Base-by-base conservation (phyloP, 1,284 basidiomycete species). In the Boletus hoseneyae region DNA sequence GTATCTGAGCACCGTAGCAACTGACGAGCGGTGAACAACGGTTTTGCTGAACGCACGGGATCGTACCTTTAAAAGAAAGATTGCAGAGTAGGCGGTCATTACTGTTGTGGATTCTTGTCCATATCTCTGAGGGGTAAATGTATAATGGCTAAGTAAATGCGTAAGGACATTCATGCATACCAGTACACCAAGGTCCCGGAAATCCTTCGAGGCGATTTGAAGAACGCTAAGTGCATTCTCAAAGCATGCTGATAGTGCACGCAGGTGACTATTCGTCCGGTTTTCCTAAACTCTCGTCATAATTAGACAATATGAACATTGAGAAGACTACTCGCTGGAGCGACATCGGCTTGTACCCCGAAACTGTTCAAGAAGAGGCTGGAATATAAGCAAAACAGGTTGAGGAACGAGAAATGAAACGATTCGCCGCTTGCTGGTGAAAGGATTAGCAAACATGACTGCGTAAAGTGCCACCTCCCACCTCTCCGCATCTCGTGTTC, bases 41-140 rank as follows among this genome's bases (percentile, higher is more conserved):
- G 39, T 32, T 36, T 43, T 12, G 33, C 19, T 37, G 21, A 37
- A 30, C 15, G 11, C 30, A 51, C 29, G 50, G 32, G 29, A 47
- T 60, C 70, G 38, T 63, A 87, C 88, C 74, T 77, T 84, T 49
- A 91, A 69, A 48, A 91, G 68, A 63, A 88, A 84, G 35, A 91
- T 82, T 18, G 88, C 87, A 49, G 84, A 81, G 61, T 91, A 91
- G 15, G 87, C 89, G 13, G 85, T 86, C 88, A 91, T 91, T 40
- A 87, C 79, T 5, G 85, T 83, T 52, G 88, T 80, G 4, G 85
- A 83, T 61, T 91, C 89, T 70, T 91, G 89, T 9, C 85, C 79
- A 58, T 91, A 91, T 46, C 83, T 83, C 88, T 90, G 63, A 30
- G 38, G 32, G 9, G 10, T 21, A 30, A 45, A 49, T 19, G 44